Evolutionary conservation across 140 eudicot species (phyloP), one percentile per base, ranked within the genome.

Genomic region (Anethum foeniculum): DNA sequence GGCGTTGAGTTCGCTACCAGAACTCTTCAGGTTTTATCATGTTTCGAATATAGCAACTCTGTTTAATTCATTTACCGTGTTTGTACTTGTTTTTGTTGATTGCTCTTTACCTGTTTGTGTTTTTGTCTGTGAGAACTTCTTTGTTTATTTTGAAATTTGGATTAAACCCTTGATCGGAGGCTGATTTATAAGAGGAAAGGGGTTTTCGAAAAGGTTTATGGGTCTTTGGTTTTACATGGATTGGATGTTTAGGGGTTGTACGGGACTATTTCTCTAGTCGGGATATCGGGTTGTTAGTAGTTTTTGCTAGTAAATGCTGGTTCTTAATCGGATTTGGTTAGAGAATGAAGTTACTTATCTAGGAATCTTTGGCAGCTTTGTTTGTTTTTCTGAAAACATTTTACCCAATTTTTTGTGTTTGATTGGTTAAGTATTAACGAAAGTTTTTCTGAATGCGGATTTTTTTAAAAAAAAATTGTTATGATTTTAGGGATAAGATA

Each of bases 1-100:
- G 77, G 77, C 13, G 77, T 73, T 41, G 77, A 73, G 49, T 73
- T 73, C 16, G 77, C 77, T 41, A 73, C 77, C 2, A n/a, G 77
- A 43, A 73, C 77, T 73, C 77, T 73, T 73, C 77, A 73, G 77
- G 77, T 73, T 1, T 3, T 18, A 0, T 23, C 12, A 41, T 9
- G 5, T 27, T 28, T 41, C 46, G 4, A 5, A 30, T 32, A 12
- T 7, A 68, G 6, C 4, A 16, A 14, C 44, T 34, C 10, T 0
- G 0, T 69, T 38, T 32, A 13, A 27, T 30, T 14, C 0, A 28
- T 65, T 64, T 0, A 21, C 1, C 21, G 11, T 54, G 11, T 1
- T 3, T 54, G 0, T 8, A 58, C 68, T 1, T n/a, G 69, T 62
- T 25, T 62, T 62, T 62, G 0, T 62, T 58, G n/a, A 69, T 6